Evolutionary conservation across 208 protist species (phyloP).

Genomic region (Trypanosoma caninum): DNA sequence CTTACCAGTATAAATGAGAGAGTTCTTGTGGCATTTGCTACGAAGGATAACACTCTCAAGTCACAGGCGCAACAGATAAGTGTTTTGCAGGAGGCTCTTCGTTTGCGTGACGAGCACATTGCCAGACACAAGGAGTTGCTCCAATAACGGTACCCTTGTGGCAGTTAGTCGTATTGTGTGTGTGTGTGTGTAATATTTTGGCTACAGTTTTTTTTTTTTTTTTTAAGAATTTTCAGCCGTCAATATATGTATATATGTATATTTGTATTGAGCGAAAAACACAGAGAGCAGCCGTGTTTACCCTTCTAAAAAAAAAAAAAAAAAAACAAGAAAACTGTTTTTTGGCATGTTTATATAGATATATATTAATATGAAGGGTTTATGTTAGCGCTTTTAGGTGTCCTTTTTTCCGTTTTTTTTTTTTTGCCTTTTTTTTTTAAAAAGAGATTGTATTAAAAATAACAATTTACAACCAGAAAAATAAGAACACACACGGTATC

Average conservation of each 20-base stretch:
- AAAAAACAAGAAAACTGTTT: too few species aligned
- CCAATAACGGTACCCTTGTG: too few species aligned
- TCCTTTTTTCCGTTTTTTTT: neutral
- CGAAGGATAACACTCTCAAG: slow-evolving; percentile 71
- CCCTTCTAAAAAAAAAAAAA: too few species aligned
- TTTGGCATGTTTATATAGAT: too few species aligned
- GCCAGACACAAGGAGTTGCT: slow-evolving; percentile 62
- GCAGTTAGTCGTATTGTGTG: neutral
- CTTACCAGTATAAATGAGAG: slow-evolving; percentile 80
- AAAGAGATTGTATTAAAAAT: neutral
- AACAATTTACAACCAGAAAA: too few species aligned
- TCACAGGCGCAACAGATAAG: slow-evolving; percentile 62
- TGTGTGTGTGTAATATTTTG: neutral
- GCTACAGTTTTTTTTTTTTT: neutral
- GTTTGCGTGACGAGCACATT: slow-evolving; percentile 66
- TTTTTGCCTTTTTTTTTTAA: slow-evolving; percentile 11
- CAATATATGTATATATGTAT: neutral
- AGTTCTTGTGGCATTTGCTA: slow-evolving; percentile 73
- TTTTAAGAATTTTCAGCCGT: neutral
- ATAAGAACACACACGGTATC: too few species aligned
- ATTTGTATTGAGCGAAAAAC: too few species aligned
- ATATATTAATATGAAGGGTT: neutral
- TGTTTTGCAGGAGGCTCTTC: slow-evolving; percentile 67
- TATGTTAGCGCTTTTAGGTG: neutral
- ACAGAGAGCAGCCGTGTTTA: too few species aligned